Evolutionary conservation across 306 rosid genomes (phyloP).

Genomic region (Pyrus pyrifolia): DNA sequence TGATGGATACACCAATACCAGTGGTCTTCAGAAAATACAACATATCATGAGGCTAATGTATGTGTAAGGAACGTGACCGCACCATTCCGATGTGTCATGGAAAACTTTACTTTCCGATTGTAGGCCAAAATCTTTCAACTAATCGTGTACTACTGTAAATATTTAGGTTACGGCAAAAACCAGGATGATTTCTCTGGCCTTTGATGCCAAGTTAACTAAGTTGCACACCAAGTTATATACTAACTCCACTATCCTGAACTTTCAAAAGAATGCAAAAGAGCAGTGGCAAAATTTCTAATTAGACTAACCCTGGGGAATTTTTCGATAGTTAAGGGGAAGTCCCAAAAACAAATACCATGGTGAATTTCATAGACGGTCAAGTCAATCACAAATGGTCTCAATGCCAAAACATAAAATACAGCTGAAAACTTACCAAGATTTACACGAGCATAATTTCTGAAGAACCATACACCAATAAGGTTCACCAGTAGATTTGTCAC

Average conservation of each 20-base stretch:
- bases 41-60: not conserved
- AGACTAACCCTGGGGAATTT: not conserved
- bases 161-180: not conserved
- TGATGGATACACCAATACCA: not conserved
- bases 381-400: not conserved
- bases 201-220: not conserved
- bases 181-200: not conserved
- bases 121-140: not conserved
- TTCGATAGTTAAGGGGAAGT: not conserved
- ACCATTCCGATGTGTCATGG: not conserved
- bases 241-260: not conserved
- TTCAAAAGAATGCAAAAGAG: not conserved
- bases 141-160: not conserved
- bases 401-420: not conserved
- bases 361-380: not conserved
- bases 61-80: not conserved
- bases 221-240: not conserved
- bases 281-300: not conserved
- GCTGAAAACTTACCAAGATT: constrained; percentile 64
- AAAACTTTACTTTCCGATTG: not conserved
- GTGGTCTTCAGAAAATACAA: not conserved
- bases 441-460: constrained; percentile 89
- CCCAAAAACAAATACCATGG: not conserved
- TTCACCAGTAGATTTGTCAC: constrained; percentile 90
- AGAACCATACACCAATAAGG: constrained; percentile 99